Percentiles rank a stretch among this genome's conserved stretches.
Evolutionary conservation across 768 basidiomycete species (phyloP).

Genomic region (Gloeophyllum trabeum): DNA sequence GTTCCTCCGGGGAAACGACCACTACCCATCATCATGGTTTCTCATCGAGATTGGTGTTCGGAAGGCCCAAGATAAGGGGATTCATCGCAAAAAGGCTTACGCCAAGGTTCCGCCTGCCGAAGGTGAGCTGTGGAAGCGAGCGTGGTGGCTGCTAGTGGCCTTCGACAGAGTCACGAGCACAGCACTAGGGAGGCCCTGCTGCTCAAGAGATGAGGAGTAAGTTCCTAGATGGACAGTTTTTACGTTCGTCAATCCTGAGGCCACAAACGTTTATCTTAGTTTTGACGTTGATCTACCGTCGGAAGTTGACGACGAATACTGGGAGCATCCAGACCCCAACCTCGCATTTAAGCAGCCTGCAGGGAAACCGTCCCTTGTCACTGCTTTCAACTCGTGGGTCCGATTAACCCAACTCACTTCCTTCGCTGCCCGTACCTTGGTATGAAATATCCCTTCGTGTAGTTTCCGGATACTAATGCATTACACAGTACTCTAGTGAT

Average conservation of each 20-base stretch:
- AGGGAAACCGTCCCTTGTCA: conserved; percentile 24
- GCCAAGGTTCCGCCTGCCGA: conserved; percentile 20
- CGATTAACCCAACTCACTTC: conserved; percentile 35
- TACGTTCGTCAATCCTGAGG: conserved; percentile 4
- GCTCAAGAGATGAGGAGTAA: conserved; percentile 58
- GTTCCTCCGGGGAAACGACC: conserved; percentile 34
- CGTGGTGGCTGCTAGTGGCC: conserved; percentile 44
- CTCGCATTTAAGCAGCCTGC: conserved; percentile 35
- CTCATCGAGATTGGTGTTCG: conserved; percentile 24
- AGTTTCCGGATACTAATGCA: background rate
- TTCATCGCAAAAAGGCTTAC: conserved; percentile 29
- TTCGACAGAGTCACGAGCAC: conserved; percentile 48
- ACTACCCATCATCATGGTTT: conserved; percentile 32
- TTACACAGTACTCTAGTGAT: conserved; percentile 20
- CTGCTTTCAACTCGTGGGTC: conserved; percentile 29
- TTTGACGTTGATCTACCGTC: conserved; percentile 38
- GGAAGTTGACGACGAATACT: conserved; percentile 48
- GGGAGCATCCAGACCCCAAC: conserved; percentile 28
- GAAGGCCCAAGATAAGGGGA: conserved; percentile 49
- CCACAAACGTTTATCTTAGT: conserved; percentile 13
- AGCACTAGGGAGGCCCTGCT: conserved; percentile 42
- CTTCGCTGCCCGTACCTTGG: conserved; percentile 32
- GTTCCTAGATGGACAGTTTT: too few species aligned
- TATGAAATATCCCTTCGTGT: conserved; percentile 11
- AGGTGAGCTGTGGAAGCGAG: conserved; percentile 39